Conservation (phyloP, 495 filamentous ascomycete genomes). For the Trichodelitschia bisporula region DNA sequence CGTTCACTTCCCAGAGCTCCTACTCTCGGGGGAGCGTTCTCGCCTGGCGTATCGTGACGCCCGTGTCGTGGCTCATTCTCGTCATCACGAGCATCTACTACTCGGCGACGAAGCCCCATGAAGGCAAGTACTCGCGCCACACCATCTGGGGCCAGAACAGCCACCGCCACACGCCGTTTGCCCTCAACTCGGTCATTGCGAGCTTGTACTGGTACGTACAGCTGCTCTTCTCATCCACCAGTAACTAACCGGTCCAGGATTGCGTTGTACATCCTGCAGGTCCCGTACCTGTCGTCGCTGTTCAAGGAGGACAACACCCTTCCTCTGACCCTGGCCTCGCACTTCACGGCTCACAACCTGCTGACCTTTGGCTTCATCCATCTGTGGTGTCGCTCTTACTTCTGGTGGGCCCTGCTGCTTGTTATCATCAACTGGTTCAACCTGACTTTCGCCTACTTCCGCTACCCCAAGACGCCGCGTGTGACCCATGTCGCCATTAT, state of each 20-base stretch:
- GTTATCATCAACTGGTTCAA: slow-evolving; percentile 63
- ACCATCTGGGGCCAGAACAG: slow-evolving; percentile 48
- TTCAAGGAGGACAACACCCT: slow-evolving; percentile 36
- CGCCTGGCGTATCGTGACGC: slow-evolving; percentile 40
- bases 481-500: slow-evolving; percentile 52
- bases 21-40: slow-evolving; percentile 12
- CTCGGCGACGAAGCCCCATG: slow-evolving; percentile 31
- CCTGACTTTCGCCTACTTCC: slow-evolving; percentile 52
- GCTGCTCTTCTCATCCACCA: slow-evolving; percentile 1
- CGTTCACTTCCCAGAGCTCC: slow-evolving; percentile 10
- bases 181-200: slow-evolving; percentile 41
- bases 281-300: slow-evolving; percentile 50
- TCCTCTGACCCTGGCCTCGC: slow-evolving; percentile 53
- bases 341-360: slow-evolving; percentile 72
- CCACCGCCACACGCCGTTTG: slow-evolving; percentile 43
- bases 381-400: slow-evolving; percentile 53
- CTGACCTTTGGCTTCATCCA: slow-evolving; percentile 55
- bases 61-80: slow-evolving; percentile 45
- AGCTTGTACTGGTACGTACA: slow-evolving; percentile 47
- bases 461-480: slow-evolving; percentile 33
- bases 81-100: slow-evolving; percentile 47
- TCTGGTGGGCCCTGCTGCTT: slow-evolving; percentile 46
- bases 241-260: slow-evolving; percentile 24
- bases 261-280: slow-evolving; percentile 45
- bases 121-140: slow-evolving; percentile 20